Evolutionary conservation across 441 rosid species (phyloP).

Genomic region (Erodium trifolium): DNA sequence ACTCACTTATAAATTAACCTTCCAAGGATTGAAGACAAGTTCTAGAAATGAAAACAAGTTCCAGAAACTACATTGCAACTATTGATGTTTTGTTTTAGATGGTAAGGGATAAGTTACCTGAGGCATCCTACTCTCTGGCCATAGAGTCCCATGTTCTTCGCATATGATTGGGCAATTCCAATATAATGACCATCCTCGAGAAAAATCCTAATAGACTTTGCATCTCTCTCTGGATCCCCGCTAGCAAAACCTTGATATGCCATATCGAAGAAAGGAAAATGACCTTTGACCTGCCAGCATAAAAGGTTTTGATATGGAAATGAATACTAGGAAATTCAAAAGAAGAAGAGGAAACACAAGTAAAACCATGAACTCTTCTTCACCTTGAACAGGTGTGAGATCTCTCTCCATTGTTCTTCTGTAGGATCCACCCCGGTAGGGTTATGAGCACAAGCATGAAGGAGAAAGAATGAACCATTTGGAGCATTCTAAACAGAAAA

Average conservation of each 20-base stretch:
- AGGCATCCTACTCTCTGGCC: constrained; percentile 98
- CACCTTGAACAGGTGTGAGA: constrained; percentile 79
- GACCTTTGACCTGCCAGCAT: constrained; percentile 57
- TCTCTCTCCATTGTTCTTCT: constrained; percentile 91
- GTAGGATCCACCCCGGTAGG: constrained; percentile 97
- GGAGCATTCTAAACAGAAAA: constrained; percentile 74
- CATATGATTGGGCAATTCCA: constrained; percentile 92
- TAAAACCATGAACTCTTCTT: constrained; percentile 1
- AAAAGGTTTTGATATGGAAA: constrained; percentile 6
- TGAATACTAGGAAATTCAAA: background rate
- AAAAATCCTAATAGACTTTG: constrained; percentile 85
- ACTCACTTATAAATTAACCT: background rate
- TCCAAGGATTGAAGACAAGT: background rate
- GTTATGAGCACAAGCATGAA: constrained; percentile 98
- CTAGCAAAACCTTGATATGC: constrained; percentile 99
- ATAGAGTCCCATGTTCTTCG: constrained; percentile 96
- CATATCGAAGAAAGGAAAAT: constrained; percentile 93
- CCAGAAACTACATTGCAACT: background rate
- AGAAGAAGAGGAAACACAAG: background rate
- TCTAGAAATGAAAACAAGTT: background rate
- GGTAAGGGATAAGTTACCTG: constrained; percentile 41
- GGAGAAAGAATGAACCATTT: constrained; percentile 81
- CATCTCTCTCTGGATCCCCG: constrained; percentile 92
- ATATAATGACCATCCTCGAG: constrained; percentile 80
- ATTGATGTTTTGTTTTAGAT: background rate